phyloP scores from a whole-genome alignment of 1,284 basidiomycete genomes.

The Ceratorhiza oryzae-sativae region DNA sequence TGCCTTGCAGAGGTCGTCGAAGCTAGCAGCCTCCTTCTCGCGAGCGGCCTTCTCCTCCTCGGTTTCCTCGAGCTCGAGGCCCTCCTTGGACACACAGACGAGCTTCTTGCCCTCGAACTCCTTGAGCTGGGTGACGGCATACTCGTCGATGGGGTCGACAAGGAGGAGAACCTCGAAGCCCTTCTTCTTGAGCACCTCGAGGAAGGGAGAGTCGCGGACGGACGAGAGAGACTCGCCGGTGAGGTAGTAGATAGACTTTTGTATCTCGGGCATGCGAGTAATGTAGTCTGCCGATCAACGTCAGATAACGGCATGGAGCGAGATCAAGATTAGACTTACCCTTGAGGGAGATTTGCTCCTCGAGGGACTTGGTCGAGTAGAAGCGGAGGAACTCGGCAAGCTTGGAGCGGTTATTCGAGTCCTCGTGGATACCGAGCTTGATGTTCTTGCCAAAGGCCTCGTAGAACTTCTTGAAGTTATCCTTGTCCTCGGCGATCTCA shows the following conservation, averaged over 20 bases:
- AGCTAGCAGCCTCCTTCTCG: conserved; percentile 87
- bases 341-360: conserved; percentile 95
- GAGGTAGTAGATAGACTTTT: conserved; percentile 99
- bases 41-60: conserved; percentile 95
- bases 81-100: conserved; percentile 98
- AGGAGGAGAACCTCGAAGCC: conserved; percentile 98
- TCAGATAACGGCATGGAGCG: conserved; percentile 28
- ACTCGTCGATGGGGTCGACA: conserved; percentile 98
- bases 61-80: conserved; percentile 98
- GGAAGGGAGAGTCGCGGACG: conserved; percentile 95
- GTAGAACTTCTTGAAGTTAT: conserved; percentile 97
- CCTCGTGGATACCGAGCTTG: conserved; percentile 99
- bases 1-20: conserved; percentile 88
- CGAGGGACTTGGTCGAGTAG: conserved; percentile 94
- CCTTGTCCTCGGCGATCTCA: conserved; percentile 99
- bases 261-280: conserved; percentile 98
- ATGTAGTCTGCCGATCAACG: conserved; percentile 80
- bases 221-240: conserved; percentile 96
- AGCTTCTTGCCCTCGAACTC: conserved; percentile 99
- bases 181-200: conserved; percentile 99
- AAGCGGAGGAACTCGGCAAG: conserved; percentile 99
- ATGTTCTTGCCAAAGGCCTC: conserved; percentile 94
- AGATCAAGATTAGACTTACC: conserved; percentile 57
- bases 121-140: conserved; percentile 97
- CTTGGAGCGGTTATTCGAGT: conserved; percentile 98